A percentile compares a stretch with the other conserved stretches of the same genome.
phyloP scores from a whole-genome alignment of 441 rosid species.

The Pelargonium cotyledonis region DNA sequence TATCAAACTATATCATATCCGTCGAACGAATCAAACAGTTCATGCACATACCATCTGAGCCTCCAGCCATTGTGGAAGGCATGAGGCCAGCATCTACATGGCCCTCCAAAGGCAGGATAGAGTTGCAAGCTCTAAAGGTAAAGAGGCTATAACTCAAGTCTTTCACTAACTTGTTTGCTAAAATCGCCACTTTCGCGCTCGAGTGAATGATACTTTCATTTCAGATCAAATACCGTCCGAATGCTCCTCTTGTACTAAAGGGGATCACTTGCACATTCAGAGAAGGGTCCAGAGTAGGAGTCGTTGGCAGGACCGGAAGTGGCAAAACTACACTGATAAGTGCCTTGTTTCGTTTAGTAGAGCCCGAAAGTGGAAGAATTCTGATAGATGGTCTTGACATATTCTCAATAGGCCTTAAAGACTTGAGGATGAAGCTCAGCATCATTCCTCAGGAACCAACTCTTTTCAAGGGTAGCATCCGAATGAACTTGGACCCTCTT shows the following conservation, averaged over 20 bases:
- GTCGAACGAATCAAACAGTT: constrained; percentile 82
- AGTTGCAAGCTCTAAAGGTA: constrained; percentile 70
- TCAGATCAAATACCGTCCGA: constrained; percentile 71
- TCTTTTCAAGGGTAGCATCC: constrained; percentile 66
- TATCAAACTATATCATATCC: constrained; percentile 68
- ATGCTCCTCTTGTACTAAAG: constrained; percentile 66
- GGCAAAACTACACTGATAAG: constrained; percentile 86
- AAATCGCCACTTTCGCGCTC: too few relatives aligned
- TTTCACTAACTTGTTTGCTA: too few relatives aligned
- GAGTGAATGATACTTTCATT: not conserved
- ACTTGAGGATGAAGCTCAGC: constrained; percentile 73
- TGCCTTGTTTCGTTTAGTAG: constrained; percentile 81
- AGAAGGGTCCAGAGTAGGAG: constrained; percentile 74
- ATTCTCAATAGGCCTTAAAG: constrained; percentile 66
- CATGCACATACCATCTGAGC: constrained; percentile 67
- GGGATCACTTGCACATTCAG: constrained; percentile 80
- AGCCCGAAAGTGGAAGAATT: constrained; percentile 61
- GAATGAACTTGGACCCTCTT: constrained; percentile 77
- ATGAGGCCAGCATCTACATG: constrained; percentile 59
- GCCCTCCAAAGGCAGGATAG: constrained; percentile 73
- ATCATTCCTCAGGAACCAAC: constrained; percentile 93
- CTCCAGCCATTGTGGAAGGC: constrained; percentile 58
- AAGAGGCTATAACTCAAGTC: not conserved
- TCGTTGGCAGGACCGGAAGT: constrained; percentile 86
- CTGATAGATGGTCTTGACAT: constrained; percentile 68